Conservation (phyloP, 2,329 filamentous ascomycete species). For the Aspergillus niger region DNA sequence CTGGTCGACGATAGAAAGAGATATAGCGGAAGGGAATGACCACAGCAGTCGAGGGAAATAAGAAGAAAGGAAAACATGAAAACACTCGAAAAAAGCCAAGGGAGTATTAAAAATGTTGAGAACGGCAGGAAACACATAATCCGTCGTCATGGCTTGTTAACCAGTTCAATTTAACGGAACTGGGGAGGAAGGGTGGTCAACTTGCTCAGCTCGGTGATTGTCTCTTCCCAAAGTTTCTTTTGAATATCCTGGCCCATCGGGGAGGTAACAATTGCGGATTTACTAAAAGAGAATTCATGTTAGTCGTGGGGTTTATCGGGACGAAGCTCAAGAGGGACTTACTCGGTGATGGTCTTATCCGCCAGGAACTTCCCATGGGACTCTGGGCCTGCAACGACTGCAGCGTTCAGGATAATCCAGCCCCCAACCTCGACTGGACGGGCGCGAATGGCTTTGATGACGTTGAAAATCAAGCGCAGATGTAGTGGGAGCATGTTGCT, state of each 20-base stretch:
- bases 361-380: constrained; percentile 26
- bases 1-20: no score
- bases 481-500: constrained; percentile 22
- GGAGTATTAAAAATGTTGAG: no score
- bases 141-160: no score
- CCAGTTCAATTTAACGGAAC: not conserved
- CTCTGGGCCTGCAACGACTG: constrained; percentile 22
- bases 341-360: constrained; percentile 26
- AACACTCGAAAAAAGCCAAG: no score
- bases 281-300: not conserved
- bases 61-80: no score
- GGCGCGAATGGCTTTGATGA: constrained; percentile 4
- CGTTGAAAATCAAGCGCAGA: constrained; percentile 16
- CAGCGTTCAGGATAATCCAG: constrained; percentile 23
- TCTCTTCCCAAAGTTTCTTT: constrained; percentile 27
- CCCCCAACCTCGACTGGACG: constrained; percentile 22
- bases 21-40: no score
- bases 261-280: constrained; percentile 18
- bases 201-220: constrained; percentile 20
- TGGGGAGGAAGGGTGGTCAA: not conserved
- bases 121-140: no score
- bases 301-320: no score
- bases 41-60: no score
- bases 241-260: constrained; percentile 21
- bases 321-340: constrained; percentile 12